phyloP scores from a whole-genome alignment of 176 grass and related monocot species.

The Eragrostis nindensis region DNA sequence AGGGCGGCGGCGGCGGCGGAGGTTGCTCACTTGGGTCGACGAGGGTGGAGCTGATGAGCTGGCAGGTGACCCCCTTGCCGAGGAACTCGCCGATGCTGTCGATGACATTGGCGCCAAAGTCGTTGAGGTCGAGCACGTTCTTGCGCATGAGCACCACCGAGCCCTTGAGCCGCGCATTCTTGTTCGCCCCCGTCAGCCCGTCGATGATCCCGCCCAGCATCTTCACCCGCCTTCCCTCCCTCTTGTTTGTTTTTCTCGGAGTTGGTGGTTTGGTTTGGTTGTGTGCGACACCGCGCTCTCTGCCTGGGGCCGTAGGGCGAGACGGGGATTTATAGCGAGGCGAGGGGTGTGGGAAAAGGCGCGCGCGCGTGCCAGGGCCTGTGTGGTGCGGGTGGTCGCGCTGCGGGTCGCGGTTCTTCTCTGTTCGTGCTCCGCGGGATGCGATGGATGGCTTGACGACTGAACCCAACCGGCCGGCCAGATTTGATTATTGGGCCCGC shows the following conservation, averaged over 20 bases:
- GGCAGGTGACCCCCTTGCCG: slow-evolving; percentile 58
- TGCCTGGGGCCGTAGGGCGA: neutral
- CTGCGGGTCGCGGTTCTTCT: too few relatives aligned
- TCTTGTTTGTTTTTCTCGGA: neutral
- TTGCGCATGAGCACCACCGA: slow-evolving; percentile 68
- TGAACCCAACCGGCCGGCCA: too few relatives aligned
- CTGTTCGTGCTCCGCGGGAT: neutral
- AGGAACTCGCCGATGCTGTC: slow-evolving; percentile 63
- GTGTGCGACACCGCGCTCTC: neutral
- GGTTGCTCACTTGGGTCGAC: slow-evolving; percentile 53
- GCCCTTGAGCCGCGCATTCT: slow-evolving; percentile 41
- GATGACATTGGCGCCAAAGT: slow-evolving; percentile 60
- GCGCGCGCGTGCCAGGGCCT: too few relatives aligned
- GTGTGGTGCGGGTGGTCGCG: too few relatives aligned
- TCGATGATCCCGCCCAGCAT: slow-evolving; percentile 36
- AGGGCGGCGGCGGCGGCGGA: too few relatives aligned
- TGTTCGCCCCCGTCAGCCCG: slow-evolving; percentile 28
- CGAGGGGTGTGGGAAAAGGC: neutral
- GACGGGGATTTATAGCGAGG: neutral
- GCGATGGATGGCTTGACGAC: neutral
- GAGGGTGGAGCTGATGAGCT: slow-evolving; percentile 73
- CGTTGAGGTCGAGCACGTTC: slow-evolving; percentile 73
- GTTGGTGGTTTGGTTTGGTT: neutral
- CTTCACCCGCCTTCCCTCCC: neutral
- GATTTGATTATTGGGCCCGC: neutral